Evolutionary conservation across 2,329 filamentous ascomycete genomes (phyloP).

Genomic region (Colletotrichum paranaense): DNA sequence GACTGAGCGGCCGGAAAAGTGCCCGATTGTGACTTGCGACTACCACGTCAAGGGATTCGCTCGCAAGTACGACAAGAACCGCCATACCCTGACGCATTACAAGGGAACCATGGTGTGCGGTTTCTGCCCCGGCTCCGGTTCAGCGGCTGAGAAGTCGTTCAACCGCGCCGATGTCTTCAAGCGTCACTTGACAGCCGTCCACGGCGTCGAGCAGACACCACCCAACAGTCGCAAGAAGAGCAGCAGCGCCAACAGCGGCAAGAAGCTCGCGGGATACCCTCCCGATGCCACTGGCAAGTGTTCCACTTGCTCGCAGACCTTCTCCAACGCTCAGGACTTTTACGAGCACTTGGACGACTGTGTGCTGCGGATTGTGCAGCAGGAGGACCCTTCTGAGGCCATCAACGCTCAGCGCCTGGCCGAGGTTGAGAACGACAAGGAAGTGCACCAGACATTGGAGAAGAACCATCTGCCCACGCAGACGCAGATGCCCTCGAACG

Average conservation of each 20-base stretch:
- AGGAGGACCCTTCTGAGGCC: constrained; percentile 76
- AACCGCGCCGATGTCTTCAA: constrained; percentile 97
- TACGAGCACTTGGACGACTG: constrained; percentile 94
- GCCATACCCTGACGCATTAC: constrained; percentile 94
- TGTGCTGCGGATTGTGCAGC: constrained; percentile 77
- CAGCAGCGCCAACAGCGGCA: constrained; percentile 55
- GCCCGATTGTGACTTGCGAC: constrained; percentile 90
- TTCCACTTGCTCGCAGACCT: constrained; percentile 91
- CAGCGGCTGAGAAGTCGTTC: constrained; percentile 92
- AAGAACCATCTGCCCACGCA: constrained; percentile 69
- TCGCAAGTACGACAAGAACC: constrained; percentile 95
- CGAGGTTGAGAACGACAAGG: constrained; percentile 72
- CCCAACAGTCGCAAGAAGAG: constrained; percentile 88
- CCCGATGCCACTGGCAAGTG: constrained; percentile 91
- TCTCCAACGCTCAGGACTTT: constrained; percentile 95
- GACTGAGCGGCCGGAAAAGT: constrained; percentile 91
- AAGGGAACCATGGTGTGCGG: constrained; percentile 98
- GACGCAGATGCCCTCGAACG: constrained; percentile 49
- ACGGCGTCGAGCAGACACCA: constrained; percentile 91
- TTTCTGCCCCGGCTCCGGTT: constrained; percentile 91
- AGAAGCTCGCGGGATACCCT: constrained; percentile 78
- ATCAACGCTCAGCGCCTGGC: constrained; percentile 76
- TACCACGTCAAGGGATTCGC: constrained; percentile 95
- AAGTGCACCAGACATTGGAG: constrained; percentile 71
- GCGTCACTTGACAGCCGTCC: constrained; percentile 88